These are phyloP conservation scores for Nitzschia sp. DNA, from an alignment of 108 stramenopile species.

Conservation along the genomic window DNA sequence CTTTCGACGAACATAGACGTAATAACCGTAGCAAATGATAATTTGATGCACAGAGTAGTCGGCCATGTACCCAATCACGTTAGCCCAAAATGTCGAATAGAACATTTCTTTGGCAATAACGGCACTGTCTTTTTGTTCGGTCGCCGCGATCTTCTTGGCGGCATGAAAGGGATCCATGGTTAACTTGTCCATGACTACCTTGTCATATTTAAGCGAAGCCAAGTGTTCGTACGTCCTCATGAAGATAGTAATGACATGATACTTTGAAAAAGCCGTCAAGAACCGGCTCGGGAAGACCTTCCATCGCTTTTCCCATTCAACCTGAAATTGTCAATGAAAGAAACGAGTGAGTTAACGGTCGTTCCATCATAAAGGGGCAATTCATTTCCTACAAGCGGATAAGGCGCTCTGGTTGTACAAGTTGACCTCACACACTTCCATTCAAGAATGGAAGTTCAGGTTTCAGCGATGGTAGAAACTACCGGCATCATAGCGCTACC, in stretches of 20 bases:
- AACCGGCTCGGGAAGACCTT: slow-evolving; percentile 41
- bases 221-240: slow-evolving; percentile 56
- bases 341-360: too few species aligned
- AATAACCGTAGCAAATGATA: slow-evolving; percentile 58
- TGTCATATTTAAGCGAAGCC: slow-evolving; percentile 14
- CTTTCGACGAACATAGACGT: slow-evolving; percentile 38
- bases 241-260: slow-evolving; percentile 47
- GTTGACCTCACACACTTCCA: slow-evolving; percentile 21
- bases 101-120: slow-evolving; percentile 39
- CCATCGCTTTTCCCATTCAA: slow-evolving; percentile 64
- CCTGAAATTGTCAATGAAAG: too few species aligned
- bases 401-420: slow-evolving; percentile 32
- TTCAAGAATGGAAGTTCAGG: slow-evolving; percentile 17
- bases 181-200: slow-evolving; percentile 38
- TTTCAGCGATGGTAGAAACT: slow-evolving; percentile 57
- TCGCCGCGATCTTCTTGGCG: slow-evolving; percentile 21
- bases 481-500: slow-evolving; percentile 36
- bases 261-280: slow-evolving; percentile 44
- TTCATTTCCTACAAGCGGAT: too few species aligned
- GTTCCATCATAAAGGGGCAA: too few species aligned
- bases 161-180: slow-evolving; percentile 54
- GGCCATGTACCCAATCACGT: slow-evolving; percentile 51
- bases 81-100: slow-evolving; percentile 42
- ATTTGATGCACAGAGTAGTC: slow-evolving; percentile 63
- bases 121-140: background rate